Percentiles rank a stretch among this genome's conserved stretches.
phyloP scores from a whole-genome alignment of 306 rosid species.

The Cucurbita pepo region DNA sequence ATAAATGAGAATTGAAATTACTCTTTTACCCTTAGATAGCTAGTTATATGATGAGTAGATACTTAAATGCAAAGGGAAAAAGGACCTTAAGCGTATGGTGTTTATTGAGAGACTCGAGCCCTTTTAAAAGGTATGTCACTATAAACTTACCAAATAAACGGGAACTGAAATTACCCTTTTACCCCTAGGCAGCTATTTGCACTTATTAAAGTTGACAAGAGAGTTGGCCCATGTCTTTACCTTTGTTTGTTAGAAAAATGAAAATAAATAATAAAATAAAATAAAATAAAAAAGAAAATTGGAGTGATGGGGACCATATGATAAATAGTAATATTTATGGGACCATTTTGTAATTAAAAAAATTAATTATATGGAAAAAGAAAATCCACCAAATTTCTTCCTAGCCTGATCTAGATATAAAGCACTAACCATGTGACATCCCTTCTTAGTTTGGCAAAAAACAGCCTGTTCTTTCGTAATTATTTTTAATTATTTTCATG shows the following conservation, averaged over 20 bases:
- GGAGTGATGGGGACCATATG: not conserved
- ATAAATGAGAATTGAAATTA: not conserved
- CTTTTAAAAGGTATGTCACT: too few relatives aligned
- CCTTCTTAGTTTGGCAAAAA: not conserved
- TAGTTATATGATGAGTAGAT: too few relatives aligned
- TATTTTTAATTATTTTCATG: not conserved
- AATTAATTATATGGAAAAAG: not conserved
- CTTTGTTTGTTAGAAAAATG: not conserved
- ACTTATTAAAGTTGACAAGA: not conserved
- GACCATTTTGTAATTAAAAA: not conserved
- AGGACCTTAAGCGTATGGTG: too few relatives aligned
- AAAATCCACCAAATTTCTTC: not conserved
- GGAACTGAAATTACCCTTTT: too few relatives aligned
- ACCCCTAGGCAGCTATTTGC: not conserved
- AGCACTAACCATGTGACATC: not conserved
- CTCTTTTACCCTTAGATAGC: not conserved
- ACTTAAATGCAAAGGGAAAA: too few relatives aligned
- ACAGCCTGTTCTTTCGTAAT: not conserved
- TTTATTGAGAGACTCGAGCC: too few relatives aligned
- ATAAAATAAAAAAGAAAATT: not conserved
- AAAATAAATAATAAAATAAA: too few relatives aligned
- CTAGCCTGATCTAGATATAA: not conserved
- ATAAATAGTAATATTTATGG: not conserved
- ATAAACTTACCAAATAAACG: too few relatives aligned
- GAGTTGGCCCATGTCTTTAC: not conserved